phyloP scores from a whole-genome alignment of 2,329 filamentous ascomycete species.

The Nothopassalora personata region DNA sequence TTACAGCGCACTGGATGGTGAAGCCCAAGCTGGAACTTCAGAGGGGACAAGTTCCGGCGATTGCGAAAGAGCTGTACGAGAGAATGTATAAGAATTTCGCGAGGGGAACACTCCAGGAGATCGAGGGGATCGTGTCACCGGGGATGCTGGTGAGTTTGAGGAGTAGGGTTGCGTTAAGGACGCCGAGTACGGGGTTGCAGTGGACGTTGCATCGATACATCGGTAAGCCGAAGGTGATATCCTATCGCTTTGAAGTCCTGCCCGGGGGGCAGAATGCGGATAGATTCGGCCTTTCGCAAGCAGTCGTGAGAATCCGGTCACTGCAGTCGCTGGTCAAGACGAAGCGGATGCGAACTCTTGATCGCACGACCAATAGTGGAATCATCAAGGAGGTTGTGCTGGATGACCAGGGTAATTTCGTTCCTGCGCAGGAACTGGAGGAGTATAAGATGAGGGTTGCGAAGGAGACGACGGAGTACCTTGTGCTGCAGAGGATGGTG shows the following conservation, averaged over 20 bases:
- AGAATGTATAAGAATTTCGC: constrained; percentile 47
- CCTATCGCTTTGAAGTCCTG: constrained; percentile 17
- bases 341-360: constrained; percentile 15
- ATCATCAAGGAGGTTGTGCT: constrained; percentile 28
- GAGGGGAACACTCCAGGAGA: constrained; percentile 31
- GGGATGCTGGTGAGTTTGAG: constrained; percentile 12
- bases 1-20: constrained; percentile 13
- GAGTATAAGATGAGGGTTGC: constrained; percentile 33
- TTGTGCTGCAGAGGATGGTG: constrained; percentile 46
- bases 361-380: constrained; percentile 11
- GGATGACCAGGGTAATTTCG: constrained; percentile 22
- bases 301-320: constrained; percentile 28
- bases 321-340: constrained; percentile 26
- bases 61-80: constrained; percentile 40
- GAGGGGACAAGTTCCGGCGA: constrained; percentile 33
- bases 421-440: constrained; percentile 34
- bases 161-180: not conserved
- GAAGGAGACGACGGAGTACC: constrained; percentile 43
- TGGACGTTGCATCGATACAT: constrained; percentile 31
- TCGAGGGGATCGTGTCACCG: constrained; percentile 20
- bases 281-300: constrained; percentile 25
- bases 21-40: constrained; percentile 19
- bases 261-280: constrained; percentile 24
- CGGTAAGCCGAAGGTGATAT: constrained; percentile 23
- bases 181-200: constrained; percentile 29